phyloP scores from a whole-genome alignment of 805 yeast species.

The Candida chauliodis region DNA sequence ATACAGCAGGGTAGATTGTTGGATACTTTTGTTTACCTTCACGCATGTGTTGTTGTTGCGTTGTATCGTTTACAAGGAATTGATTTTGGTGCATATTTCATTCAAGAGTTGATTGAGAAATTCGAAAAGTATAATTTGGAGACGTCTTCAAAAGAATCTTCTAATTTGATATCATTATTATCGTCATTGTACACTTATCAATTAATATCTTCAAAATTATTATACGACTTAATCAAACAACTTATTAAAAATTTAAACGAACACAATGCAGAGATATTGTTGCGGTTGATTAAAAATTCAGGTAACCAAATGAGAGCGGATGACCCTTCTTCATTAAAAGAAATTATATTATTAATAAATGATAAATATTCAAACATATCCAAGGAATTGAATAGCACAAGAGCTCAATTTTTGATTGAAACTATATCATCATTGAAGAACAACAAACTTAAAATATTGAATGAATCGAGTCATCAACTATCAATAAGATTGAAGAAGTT shows the following conservation, averaged over 20 bases:
- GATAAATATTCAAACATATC: conserved; percentile 38
- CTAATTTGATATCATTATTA: conserved; percentile 69
- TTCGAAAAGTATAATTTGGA: conserved; percentile 45
- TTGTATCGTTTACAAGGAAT: conserved; percentile 76
- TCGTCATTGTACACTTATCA: conserved; percentile 77
- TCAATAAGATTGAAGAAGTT: conserved; percentile 60
- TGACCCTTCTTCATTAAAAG: conserved; percentile 82
- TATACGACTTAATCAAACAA: conserved; percentile 69
- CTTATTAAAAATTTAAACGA: conserved; percentile 61
- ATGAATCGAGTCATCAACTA: conserved; percentile 52
- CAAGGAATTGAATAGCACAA: conserved; percentile 40
- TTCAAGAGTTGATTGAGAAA: conserved; percentile 75
- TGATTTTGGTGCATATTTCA: conserved; percentile 83
- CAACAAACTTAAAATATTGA: conserved; percentile 62
- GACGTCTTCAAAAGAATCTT: conserved; percentile 41
- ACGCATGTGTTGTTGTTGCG: conserved; percentile 74
- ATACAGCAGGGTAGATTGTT: conserved; percentile 59
- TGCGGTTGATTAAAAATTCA: conserved; percentile 67
- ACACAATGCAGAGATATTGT: conserved; percentile 68
- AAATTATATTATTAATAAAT: conserved; percentile 63
- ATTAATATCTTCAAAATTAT: conserved; percentile 64
- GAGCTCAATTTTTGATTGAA: conserved; percentile 81
- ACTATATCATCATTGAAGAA: conserved; percentile 82
- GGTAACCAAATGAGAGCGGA: conserved; percentile 87
- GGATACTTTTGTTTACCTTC: conserved; percentile 75